Evolutionary conservation across 192 early-diverging fungal genomes (phyloP).

Genomic region (Coemansia sp.): DNA sequence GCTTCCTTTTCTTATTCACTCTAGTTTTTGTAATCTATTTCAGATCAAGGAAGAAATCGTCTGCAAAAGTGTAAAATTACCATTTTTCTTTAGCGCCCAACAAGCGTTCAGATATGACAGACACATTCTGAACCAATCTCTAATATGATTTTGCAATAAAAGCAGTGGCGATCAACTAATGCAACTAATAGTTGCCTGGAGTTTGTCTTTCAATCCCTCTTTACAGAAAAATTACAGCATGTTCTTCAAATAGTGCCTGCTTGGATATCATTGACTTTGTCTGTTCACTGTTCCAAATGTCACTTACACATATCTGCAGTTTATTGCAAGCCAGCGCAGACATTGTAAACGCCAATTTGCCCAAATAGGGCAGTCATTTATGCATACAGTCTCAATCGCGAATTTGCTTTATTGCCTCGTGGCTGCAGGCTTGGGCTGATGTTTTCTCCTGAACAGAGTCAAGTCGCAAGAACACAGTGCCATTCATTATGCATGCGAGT

Average conservation of each 20-base stretch:
- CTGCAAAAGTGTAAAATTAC: not conserved
- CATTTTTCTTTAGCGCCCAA: not conserved
- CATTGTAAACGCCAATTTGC: not conserved
- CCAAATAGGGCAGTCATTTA: not conserved
- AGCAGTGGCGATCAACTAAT: not conserved
- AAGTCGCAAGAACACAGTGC: not conserved
- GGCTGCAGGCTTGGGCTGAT: not conserved
- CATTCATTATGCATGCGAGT: conserved; percentile 2
- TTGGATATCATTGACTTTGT: not conserved
- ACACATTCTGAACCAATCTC: not conserved
- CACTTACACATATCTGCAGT: not conserved
- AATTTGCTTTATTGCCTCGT: not conserved
- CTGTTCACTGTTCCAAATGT: not conserved
- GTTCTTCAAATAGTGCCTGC: not conserved
- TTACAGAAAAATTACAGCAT: not conserved
- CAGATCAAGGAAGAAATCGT: not conserved
- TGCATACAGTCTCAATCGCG: not conserved
- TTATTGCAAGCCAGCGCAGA: not conserved
- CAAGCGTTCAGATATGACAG: not conserved
- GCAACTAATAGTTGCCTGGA: not conserved
- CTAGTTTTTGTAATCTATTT: not conserved
- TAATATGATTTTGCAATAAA: not conserved
- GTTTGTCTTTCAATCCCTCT: not conserved
- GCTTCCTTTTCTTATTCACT: too few species aligned
- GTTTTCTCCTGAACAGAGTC: not conserved